phyloP scores from a whole-genome alignment of 371 early-diverging fungal genomes.

The Rhizopus arrhizus region DNA sequence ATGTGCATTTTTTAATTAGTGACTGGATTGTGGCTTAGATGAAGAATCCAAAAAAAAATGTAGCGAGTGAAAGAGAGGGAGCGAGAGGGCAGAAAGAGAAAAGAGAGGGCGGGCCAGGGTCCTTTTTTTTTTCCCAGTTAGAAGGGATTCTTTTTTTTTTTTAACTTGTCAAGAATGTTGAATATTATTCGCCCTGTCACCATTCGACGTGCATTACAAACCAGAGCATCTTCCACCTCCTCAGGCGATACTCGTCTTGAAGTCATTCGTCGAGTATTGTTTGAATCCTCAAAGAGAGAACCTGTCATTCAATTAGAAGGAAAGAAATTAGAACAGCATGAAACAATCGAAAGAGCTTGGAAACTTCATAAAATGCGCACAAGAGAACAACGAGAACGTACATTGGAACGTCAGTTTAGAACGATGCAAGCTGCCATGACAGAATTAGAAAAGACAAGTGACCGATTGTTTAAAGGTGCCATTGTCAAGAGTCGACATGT shows the following conservation, averaged over 20 bases:
- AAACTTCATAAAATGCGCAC: conserved; percentile 65
- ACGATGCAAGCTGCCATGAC: conserved; percentile 73
- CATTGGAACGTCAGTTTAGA: conserved; percentile 70
- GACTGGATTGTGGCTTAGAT: conserved; percentile 1
- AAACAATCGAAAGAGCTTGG: conserved; percentile 79
- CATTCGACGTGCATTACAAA: conserved; percentile 15
- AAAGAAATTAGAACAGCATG: conserved; percentile 65
- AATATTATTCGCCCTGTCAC: conserved; percentile 17
- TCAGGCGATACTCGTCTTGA: conserved; percentile 67
- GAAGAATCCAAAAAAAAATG: no score
- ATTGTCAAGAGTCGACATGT: conserved; percentile 64
- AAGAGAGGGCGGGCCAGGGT: conserved; percentile 9
- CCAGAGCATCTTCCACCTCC: conserved; percentile 15
- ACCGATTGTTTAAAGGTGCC: conserved; percentile 68
- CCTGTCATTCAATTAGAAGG: conserved; percentile 37
- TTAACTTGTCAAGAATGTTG: conserved; percentile 7
- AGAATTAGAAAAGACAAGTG: conserved; percentile 68
- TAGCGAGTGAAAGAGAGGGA: no score
- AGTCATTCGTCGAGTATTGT: conserved; percentile 72
- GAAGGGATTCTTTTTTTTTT: neutral
- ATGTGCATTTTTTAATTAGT: neutral
- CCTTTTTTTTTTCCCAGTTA: conserved; percentile 4
- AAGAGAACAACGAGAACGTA: conserved; percentile 58
- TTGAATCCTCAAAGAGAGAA: conserved; percentile 61
- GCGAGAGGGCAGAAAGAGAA: neutral